Conservation (phyloP, 768 basidiomycete species). For the Mycena haematopus region DNA sequence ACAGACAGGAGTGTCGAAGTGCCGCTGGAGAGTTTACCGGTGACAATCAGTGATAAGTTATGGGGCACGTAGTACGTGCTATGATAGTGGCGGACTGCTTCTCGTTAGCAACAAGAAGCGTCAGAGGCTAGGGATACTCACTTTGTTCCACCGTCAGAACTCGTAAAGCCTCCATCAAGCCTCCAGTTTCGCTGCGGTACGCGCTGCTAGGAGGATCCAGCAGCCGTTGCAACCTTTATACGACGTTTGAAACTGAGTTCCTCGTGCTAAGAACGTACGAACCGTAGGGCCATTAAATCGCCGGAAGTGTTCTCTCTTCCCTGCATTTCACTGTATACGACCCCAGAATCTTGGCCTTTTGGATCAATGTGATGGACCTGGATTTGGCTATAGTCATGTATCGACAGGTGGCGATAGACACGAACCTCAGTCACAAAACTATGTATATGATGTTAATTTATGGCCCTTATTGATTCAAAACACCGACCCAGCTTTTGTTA, state of each 20-base stretch:
- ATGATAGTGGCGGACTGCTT: slow-evolving; percentile 88
- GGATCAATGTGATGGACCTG: slow-evolving; percentile 95
- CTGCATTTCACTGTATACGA: slow-evolving; percentile 98
- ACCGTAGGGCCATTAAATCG: slow-evolving; percentile 91
- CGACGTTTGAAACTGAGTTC: slow-evolving; percentile 3
- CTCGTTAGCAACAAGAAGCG: slow-evolving; percentile 7
- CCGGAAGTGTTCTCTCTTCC: slow-evolving; percentile 92
- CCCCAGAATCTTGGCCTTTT: slow-evolving; percentile 91
- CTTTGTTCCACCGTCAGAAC: slow-evolving; percentile 89
- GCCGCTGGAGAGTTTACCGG: slow-evolving; percentile 83
- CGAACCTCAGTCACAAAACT: slow-evolving; percentile 66
- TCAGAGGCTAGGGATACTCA: slow-evolving; percentile 41
- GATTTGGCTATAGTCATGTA: slow-evolving; percentile 16
- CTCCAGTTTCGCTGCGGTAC: slow-evolving; percentile 96
- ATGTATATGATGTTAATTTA: slow-evolving; percentile 22
- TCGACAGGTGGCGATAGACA: slow-evolving; percentile 21
- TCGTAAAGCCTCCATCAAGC: slow-evolving; percentile 90
- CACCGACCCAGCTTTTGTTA: slow-evolving; percentile 84
- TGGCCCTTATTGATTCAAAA: slow-evolving; percentile 2
- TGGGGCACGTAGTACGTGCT: slow-evolving; percentile 90
- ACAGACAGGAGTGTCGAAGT: slow-evolving; percentile 80
- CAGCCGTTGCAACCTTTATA: slow-evolving; percentile 72
- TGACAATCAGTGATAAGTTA: slow-evolving; percentile 87
- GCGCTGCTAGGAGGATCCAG: slow-evolving; percentile 83
- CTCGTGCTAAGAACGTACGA: slow-evolving; percentile 33